Base-by-base conservation (phyloP, 2,329 filamentous ascomycete genomes). In the Lachnellula occidentalis region DNA sequence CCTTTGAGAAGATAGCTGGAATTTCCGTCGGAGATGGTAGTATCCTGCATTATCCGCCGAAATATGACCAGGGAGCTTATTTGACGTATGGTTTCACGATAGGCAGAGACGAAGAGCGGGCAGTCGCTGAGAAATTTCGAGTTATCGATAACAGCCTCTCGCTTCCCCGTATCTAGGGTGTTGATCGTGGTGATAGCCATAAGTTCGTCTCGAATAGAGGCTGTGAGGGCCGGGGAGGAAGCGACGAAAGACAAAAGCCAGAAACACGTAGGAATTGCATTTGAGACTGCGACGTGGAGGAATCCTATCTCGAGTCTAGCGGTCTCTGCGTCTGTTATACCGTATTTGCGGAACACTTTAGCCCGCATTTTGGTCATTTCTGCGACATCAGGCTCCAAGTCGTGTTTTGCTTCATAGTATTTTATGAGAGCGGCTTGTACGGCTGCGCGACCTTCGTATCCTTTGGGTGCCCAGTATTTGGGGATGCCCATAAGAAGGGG, bases 81-180 rank as follows among this genome's bases (percentile, higher is more conserved):
- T 6, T 76, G 55, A 5, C 77, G 74, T 54, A 78, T 64, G 0
- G 70, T 70, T 58, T 79, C 77, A 17, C 71, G 70, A 58, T 74
- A 77, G 19, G 69, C 69, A 45, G 73, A 74, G 11, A 73, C 66
- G 9, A 80, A 64, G 5, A 77, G 61, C 0, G 76, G 74, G 43
- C 73, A 73, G 6, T 65, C 52, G 1, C 68, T 60, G 11, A 72
- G 67, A 8, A 78, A 66, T 2, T 60, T 61, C 1, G 64, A 62
- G 50, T 73, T 69, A 15, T 75, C 66, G n/a, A 79, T 65, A 1
- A 60, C 66, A 5, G 54, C 56, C 31, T 56, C 51, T n/a, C 45
- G 43, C 17, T 11, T 60, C 39, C 54, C 39, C 11, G 56, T 37
- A 11, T 43, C 34, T 17, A 17, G 21, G 17, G 45, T 45, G 8